Conservation (phyloP, 208 protist genomes). For the Leishmania martiniquensis region DNA sequence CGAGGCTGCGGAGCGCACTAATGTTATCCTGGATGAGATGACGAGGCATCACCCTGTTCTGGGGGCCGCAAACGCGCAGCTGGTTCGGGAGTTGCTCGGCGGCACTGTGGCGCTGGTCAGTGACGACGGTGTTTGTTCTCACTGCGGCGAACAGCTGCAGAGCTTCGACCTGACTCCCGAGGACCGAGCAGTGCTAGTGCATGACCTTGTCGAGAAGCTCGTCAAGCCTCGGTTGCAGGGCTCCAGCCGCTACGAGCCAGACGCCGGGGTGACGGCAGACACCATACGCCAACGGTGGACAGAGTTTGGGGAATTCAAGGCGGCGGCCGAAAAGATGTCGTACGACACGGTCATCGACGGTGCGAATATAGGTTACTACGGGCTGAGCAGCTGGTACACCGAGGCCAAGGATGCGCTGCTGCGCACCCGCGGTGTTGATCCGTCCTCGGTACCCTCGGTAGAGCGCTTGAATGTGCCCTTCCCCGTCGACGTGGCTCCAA, state of each 20-base stretch:
- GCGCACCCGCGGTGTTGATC: conserved; percentile 46
- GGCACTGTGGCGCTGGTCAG: conserved; percentile 33
- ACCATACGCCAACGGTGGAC: conserved; percentile 43
- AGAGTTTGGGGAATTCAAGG: conserved; percentile 68
- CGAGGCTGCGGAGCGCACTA: not conserved
- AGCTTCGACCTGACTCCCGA: conserved; percentile 66
- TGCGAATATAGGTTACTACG: conserved; percentile 86
- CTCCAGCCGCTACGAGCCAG: conserved; percentile 64
- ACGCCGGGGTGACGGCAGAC: conserved; percentile 40
- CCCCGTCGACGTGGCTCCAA: conserved; percentile 85
- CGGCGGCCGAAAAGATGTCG: conserved; percentile 27
- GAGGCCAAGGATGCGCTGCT: conserved; percentile 71
- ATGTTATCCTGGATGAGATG: conserved; percentile 47
- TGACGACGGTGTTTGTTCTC: conserved; percentile 41
- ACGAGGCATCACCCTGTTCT: conserved; percentile 76
- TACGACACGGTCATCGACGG: conserved; percentile 87
- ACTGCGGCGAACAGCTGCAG: conserved; percentile 45
- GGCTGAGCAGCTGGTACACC: conserved; percentile 74
- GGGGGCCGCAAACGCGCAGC: conserved; percentile 55
- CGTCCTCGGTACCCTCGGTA: conserved; percentile 32
- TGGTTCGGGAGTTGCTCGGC: conserved; percentile 52
- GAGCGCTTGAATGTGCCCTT: conserved; percentile 62
- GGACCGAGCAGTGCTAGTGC: conserved; percentile 51
- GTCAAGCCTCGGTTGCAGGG: conserved; percentile 50
- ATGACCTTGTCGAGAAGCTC: conserved; percentile 80